Conservation (phyloP, 805 yeast species). For the Yarrowia yakushimensis region DNA sequence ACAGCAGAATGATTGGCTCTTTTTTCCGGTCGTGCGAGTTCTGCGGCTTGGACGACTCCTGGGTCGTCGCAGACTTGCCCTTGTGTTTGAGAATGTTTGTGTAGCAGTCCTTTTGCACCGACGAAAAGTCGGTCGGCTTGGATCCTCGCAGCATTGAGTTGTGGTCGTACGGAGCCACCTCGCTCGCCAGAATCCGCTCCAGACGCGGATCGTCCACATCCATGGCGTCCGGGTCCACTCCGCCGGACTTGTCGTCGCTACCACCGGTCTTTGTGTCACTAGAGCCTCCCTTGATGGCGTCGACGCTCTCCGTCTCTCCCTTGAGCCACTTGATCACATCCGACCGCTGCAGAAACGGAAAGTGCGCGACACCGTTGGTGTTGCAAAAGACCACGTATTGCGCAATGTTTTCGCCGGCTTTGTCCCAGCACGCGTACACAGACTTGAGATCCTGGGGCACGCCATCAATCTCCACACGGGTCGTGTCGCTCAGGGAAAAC, state of each 20-base stretch:
- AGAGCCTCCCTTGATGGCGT: slow-evolving; percentile 27
- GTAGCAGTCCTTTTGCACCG: slow-evolving; percentile 39
- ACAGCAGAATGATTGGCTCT: slow-evolving; percentile 70
- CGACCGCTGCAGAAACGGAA: slow-evolving; percentile 79
- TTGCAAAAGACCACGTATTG: slow-evolving; percentile 77
- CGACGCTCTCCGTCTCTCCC: slow-evolving; percentile 45
- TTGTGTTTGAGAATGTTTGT: slow-evolving; percentile 32
- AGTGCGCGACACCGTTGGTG: slow-evolving; percentile 57
- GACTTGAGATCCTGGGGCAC: slow-evolving; percentile 46
- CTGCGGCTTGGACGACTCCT: neutral
- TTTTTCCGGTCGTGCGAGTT: neutral
- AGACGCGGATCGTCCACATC: slow-evolving; percentile 48
- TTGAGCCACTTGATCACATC: slow-evolving; percentile 79
- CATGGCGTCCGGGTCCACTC: slow-evolving; percentile 15
- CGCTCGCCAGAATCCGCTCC: slow-evolving; percentile 46
- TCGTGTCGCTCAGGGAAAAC: neutral
- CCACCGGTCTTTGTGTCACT: neutral
- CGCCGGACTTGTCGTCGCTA: neutral
- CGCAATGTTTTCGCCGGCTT: slow-evolving; percentile 68
- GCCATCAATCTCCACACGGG: slow-evolving; percentile 16
- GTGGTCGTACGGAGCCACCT: slow-evolving; percentile 44
- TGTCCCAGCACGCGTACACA: slow-evolving; percentile 73
- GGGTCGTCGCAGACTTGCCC: slow-evolving; percentile 28
- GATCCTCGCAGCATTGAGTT: slow-evolving; percentile 41
- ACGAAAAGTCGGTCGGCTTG: slow-evolving; percentile 38